Percentiles rank a stretch among this genome's conserved stretches.
Conservation (phyloP, 2,329 filamentous ascomycete genomes). For the Mycosphaerella sp. region DNA sequence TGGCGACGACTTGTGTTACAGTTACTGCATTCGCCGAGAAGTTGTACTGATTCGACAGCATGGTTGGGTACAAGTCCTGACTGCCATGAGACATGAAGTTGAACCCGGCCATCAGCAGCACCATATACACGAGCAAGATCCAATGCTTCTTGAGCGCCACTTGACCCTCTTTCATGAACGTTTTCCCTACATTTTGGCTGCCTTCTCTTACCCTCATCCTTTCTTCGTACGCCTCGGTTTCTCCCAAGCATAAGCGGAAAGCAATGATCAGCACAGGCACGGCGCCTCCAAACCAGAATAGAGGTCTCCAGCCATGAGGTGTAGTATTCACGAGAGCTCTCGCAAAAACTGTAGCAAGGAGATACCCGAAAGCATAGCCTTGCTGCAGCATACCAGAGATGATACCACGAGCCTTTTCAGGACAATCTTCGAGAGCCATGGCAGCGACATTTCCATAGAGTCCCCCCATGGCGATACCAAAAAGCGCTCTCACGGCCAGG, state of each 20-base stretch:
- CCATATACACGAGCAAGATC: slow-evolving; percentile 71
- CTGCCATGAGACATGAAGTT: slow-evolving; percentile 85
- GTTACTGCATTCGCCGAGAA: slow-evolving; percentile 46
- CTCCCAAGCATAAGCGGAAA: slow-evolving; percentile 69
- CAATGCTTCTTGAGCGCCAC: slow-evolving; percentile 74
- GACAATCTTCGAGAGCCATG: slow-evolving; percentile 57
- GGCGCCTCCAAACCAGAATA: slow-evolving; percentile 84
- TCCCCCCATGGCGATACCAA: slow-evolving; percentile 59
- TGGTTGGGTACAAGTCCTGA: slow-evolving; percentile 58
- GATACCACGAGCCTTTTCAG: slow-evolving; percentile 51
- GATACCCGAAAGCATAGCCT: slow-evolving; percentile 58
- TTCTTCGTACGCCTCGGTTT: slow-evolving; percentile 67
- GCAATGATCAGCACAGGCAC: slow-evolving; percentile 74
- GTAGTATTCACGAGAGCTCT: slow-evolving; percentile 67
- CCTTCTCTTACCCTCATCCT: slow-evolving; percentile 58
- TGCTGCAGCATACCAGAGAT: slow-evolving; percentile 58
- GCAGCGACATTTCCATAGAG: slow-evolving; percentile 57
- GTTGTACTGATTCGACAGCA: slow-evolving; percentile 53
- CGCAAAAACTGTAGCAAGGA: slow-evolving; percentile 43
- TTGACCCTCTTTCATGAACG: slow-evolving; percentile 70
- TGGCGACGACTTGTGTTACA: slow-evolving; percentile 46
- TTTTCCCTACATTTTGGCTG: slow-evolving; percentile 54
- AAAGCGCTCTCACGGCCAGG: slow-evolving; percentile 53
- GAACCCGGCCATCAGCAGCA: slow-evolving; percentile 83
- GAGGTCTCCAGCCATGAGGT: slow-evolving; percentile 69